These are phyloP conservation scores for Urtica urens DNA, from an alignment of 306 rosid species.

Conservation along the genomic window DNA sequence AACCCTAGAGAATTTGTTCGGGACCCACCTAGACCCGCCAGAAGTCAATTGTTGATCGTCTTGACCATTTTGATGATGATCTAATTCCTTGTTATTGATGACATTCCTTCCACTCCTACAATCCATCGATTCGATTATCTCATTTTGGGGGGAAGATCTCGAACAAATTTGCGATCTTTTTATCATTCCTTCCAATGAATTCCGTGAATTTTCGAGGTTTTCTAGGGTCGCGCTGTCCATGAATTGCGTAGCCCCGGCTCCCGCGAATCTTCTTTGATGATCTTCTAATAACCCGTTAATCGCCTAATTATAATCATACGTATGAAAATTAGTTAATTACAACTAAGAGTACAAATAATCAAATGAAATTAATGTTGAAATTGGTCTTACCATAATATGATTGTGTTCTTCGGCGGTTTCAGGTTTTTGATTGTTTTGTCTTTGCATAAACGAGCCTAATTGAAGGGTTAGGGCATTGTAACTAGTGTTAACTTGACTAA, in stretches of 20 bases:
- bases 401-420: slow-evolving; percentile 4
- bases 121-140: slow-evolving; percentile 23
- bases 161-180: slow-evolving; percentile 10
- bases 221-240: slow-evolving; percentile 21
- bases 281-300: slow-evolving; percentile 17
- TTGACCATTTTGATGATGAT: background rate
- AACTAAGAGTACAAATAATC: no score
- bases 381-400: slow-evolving; percentile 8
- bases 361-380: no score
- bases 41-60: background rate
- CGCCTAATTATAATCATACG: slow-evolving; percentile 4
- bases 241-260: slow-evolving; percentile 18
- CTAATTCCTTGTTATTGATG: background rate
- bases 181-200: slow-evolving; percentile 23
- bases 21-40: slow-evolving; percentile 13
- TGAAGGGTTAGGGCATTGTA: slow-evolving; percentile 31
- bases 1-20: slow-evolving; percentile 24
- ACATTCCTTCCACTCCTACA: slow-evolving; percentile 3
- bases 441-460: slow-evolving; percentile 16
- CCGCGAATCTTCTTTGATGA: slow-evolving; percentile 16
- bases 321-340: no score
- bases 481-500: slow-evolving; percentile 31
- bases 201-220: slow-evolving; percentile 14
- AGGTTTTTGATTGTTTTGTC: slow-evolving; percentile 3
- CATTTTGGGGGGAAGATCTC: slow-evolving; percentile 10